phyloP scores from a whole-genome alignment of 371 early-diverging fungal genomes.

The Mucor velutinosus region DNA sequence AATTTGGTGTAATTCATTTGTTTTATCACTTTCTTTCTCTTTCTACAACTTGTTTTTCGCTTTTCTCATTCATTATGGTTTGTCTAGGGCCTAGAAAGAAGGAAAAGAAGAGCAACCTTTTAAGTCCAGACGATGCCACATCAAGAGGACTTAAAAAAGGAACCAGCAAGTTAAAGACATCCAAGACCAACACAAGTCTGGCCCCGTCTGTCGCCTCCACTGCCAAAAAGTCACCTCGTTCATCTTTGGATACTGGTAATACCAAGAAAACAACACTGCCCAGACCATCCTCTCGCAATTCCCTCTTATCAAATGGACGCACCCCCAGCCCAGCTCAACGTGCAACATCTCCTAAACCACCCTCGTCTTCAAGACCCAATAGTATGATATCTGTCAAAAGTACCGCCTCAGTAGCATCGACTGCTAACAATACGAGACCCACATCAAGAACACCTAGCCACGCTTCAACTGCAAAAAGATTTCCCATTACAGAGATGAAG shows the following conservation, averaged over 20 bases:
- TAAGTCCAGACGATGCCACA: conserved; percentile 18
- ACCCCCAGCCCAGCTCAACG: conserved; percentile 12
- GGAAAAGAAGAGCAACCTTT: conserved; percentile 25
- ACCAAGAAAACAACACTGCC: conserved; percentile 5
- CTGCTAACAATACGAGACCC: not conserved
- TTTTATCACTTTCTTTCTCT: conserved; percentile 9
- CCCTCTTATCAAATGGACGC: conserved; percentile 11
- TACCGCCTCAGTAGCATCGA: not conserved
- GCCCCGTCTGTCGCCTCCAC: conserved; percentile 14
- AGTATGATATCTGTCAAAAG: conserved; percentile 17
- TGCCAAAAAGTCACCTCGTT: conserved; percentile 12
- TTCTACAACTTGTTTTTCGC: not conserved
- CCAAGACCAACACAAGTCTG: conserved; percentile 5
- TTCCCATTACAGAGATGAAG: conserved; percentile 30
- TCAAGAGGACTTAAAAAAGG: conserved; percentile 20
- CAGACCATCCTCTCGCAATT: conserved; percentile 18
- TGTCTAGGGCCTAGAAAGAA: conserved; percentile 33
- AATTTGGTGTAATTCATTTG: conserved; percentile 11
- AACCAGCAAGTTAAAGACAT: conserved; percentile 12
- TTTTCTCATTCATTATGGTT: conserved; percentile 15
- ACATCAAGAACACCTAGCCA: conserved; percentile 3
- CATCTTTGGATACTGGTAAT: conserved; percentile 10
- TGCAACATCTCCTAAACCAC: conserved; percentile 13
- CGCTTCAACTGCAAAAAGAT: conserved; percentile 10
- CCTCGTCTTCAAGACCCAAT: conserved; percentile 15